Evolutionary conservation across 1,284 basidiomycete genomes (phyloP), one percentile per base, ranked within the genome.

Genomic region (Pascua sp.): DNA sequence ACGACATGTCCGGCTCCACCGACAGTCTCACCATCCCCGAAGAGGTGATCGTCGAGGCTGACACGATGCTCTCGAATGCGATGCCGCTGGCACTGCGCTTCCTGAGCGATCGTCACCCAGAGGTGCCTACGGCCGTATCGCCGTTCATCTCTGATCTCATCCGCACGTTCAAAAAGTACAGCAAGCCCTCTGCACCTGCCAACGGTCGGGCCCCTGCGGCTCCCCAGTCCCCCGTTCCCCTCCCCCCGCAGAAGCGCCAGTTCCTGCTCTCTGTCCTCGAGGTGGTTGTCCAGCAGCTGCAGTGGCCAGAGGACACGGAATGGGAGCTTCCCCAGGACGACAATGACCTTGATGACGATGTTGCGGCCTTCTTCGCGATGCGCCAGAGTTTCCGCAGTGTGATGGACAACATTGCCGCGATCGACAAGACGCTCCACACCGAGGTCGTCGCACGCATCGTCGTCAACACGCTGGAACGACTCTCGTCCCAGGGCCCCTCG

Each of bases 321-420:
- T 99, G 97, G 97, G 88, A 91, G 52, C 65, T 70, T 10, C 86
- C 87, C 0, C 84, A 84, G 5, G 88, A 93, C 68, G 86, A 87
- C 8, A 85, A 87, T 41, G 90, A 93, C 64, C 82, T 86, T 47
- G 92, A 95, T 53, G 95, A 98, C 57, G 94, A 95, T 60, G 83
- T 85, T 59, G 84, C 83, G 18, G 86, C 86, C 47, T 98, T 98
- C 67, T 86, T 90, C 58, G 85, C 85, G 56, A 82, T 97, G 76
- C 86, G 96, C 66, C 59, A 70, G 69, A 58, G 66, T 46, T 75
- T 69, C 59, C 67, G 69, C 77, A 89, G 88, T 69, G 88, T 89
- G 87, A 94, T 94, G 75, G 95, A 91, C 79, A 92, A 92, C 72
- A 94, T 94, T 75, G 90, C 91, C 12, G 88, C 90, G 59, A 90